Evolutionary conservation across 495 filamentous ascomycete species (phyloP), one percentile per base, ranked within the genome.

Genomic region (Daldinia grandis): DNA sequence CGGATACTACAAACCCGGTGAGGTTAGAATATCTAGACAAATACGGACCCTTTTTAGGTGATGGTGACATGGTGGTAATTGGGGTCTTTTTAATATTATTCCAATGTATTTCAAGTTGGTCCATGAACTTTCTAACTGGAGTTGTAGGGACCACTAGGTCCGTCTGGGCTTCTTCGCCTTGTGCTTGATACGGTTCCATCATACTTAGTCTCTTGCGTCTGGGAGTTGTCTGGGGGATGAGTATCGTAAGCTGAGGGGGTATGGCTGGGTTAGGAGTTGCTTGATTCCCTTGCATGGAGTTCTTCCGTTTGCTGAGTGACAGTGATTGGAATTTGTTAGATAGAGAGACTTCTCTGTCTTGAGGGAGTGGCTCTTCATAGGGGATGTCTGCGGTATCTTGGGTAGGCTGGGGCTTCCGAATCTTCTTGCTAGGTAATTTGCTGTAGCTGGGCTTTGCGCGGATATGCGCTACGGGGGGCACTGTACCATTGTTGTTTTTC

Each of bases 11-110:
- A 74, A 79, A 86, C 61, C 77, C 82, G 64, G 73, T 79, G 68
- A 85, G 76, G 80, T 89, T 88, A 82, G 92, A 92, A 78, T 88
- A 81, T 81, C 91, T 93, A 42, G 85, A 90, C 69, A 97, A 84
- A 81, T 86, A 96, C 6, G 68, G 63, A 33, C 67, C 51, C 65
- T 83, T 82, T n/a, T 66, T 72, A 51, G 83, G 80, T 73, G 83
- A 84, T 49, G 58, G 71, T 28, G 78, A 73, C 56, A 69, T 76
- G 59, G 64, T 42, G 0, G 4, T 5, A 6, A 58, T 49, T 10
- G 68, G 37, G 6, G 56, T 65, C 19, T 55, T 76, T 19, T 55
- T 76, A 5, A 74, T 0, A 24, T 27, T 27, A 5, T 65, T 61
- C 37, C 71, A 51, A 25, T 31, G 62, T 4, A 24, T 62, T 65